These are phyloP conservation scores for Cutaneotrichosporon mucoides DNA, from an alignment of 1,284 basidiomycete species.

Conservation along the genomic window DNA sequence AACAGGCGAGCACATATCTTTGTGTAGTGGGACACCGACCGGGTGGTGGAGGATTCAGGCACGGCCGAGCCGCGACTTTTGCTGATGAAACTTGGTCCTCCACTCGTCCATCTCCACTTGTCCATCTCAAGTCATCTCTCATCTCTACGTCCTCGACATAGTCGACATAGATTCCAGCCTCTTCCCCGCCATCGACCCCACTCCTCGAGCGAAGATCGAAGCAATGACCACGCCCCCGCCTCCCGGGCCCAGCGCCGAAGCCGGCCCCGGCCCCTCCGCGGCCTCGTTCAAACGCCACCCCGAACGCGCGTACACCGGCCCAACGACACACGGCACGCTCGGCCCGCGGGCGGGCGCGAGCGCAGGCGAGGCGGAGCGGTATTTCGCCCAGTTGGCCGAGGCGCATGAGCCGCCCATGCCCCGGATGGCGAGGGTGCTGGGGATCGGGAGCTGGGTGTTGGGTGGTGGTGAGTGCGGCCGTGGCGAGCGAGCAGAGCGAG, in stretches of 20 bases:
- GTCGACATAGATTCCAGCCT: too few relatives aligned
- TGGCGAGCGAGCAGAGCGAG: background rate
- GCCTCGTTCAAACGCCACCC: conserved; percentile 6
- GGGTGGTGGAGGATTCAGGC: too few relatives aligned
- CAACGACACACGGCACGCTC: conserved; percentile 1
- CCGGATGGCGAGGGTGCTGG: conserved; percentile 1
- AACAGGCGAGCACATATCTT: too few relatives aligned
- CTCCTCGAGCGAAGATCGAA: too few relatives aligned
- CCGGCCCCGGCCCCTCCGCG: background rate
- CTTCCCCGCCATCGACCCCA: background rate
- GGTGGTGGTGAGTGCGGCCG: conserved; percentile 26
- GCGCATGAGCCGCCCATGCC: conserved; percentile 4
- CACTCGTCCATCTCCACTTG: too few relatives aligned
- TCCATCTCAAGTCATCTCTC: too few relatives aligned
- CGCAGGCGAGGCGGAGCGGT: conserved; percentile 5
- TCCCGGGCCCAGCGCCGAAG: background rate
- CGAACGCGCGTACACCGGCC: conserved; percentile 14
- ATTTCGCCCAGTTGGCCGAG: conserved; percentile 7
- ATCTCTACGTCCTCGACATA: too few relatives aligned
- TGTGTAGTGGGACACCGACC: too few relatives aligned
- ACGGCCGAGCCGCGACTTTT: too few relatives aligned
- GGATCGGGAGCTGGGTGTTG: conserved; percentile 34
- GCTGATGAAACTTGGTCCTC: too few relatives aligned
- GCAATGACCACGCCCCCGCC: too few relatives aligned
- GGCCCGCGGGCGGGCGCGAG: background rate